Base-by-base conservation (phyloP, 768 basidiomycete species). In the Psilocybe subaeruginosa region DNA sequence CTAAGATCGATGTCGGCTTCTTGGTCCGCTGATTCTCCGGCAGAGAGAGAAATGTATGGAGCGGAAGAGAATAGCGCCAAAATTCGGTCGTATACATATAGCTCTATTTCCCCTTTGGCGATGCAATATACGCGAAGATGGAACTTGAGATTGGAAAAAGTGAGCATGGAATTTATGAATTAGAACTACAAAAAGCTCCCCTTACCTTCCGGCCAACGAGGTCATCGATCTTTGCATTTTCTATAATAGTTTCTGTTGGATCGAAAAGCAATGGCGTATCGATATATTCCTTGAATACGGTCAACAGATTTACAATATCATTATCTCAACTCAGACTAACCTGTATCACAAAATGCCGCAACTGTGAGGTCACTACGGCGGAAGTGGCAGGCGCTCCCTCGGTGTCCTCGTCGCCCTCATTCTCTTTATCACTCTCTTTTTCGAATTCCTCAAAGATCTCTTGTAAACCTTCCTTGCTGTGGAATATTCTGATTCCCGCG, bases 291-390 rank as follows among this genome's bases (percentile, higher is more conserved):
- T 99, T 41, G 7, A 51, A 16, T 39, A 47, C 19, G 52, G 16
- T 53, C n/a, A 57, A 54, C 12, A 54, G 57, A 47, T 54, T 39
- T 41, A 33, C 11, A 14, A 30, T 54, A 17, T 19, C 9, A 27
- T 8, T 6, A 6, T 43, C 23, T 11, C 46, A 35, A 61, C 27
- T 60, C 16, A 29, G 12, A 14, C 70, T 63, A 63, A 94, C 97
- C 87, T 99, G 97, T 39, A 98, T 87, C 16, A 99, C 94, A 74
- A 98, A 99, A 74, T 98, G 93, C 27, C 97, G 85, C 47, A 99
- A 80, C 66, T 97, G 97, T 8, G 93, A 94, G 11, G 88, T 90
- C 56, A 87, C 80, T 23, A 23, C 23, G 3, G 98, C 85, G 6
- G 86, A 80, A 0, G 86, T 90, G 23, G 71, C 74, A 35, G 71